phyloP scores from a whole-genome alignment of 2,329 filamentous ascomycete species.

The Cordyceps farinosa region DNA sequence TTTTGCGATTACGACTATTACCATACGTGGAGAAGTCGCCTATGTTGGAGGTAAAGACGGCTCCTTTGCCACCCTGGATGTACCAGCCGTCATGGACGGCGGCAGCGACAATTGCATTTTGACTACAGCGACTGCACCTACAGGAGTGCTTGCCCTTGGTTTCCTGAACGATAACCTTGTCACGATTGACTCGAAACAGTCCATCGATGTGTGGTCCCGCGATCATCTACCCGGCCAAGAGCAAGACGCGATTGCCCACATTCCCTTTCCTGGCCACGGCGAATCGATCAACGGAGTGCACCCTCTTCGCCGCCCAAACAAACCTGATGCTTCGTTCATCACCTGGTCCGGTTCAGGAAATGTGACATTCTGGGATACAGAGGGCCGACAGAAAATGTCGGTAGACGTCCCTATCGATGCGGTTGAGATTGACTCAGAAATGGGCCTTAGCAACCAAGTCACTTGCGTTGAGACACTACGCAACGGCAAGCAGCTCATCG shows the following conservation, averaged over 20 bases:
- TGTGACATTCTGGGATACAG: constrained; percentile 76
- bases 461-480: constrained; percentile 57
- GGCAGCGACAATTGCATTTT: constrained; percentile 36
- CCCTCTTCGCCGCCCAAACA: constrained; percentile 57
- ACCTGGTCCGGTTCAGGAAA: constrained; percentile 84
- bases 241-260: constrained; percentile 39
- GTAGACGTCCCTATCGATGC: constrained; percentile 69
- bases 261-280: constrained; percentile 59
- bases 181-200: constrained; percentile 70
- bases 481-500: constrained; percentile 65
- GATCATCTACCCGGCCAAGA: constrained; percentile 41
- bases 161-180: constrained; percentile 65
- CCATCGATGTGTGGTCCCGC: constrained; percentile 64
- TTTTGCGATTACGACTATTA: constrained; percentile 66
- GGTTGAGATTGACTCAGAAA: constrained; percentile 44
- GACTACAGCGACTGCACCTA: constrained; percentile 35
- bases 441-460: constrained; percentile 56
- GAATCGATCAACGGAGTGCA: constrained; percentile 71
- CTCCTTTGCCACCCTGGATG: constrained; percentile 51
- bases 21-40: constrained; percentile 54
- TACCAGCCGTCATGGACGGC: constrained; percentile 46
- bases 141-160: constrained; percentile 63
- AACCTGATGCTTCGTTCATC: constrained; percentile 68
- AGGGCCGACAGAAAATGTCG: constrained; percentile 64
- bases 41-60: constrained; percentile 69